Base-by-base conservation (phyloP, 2,329 filamentous ascomycete species). In the Tolypocladium album region DNA sequence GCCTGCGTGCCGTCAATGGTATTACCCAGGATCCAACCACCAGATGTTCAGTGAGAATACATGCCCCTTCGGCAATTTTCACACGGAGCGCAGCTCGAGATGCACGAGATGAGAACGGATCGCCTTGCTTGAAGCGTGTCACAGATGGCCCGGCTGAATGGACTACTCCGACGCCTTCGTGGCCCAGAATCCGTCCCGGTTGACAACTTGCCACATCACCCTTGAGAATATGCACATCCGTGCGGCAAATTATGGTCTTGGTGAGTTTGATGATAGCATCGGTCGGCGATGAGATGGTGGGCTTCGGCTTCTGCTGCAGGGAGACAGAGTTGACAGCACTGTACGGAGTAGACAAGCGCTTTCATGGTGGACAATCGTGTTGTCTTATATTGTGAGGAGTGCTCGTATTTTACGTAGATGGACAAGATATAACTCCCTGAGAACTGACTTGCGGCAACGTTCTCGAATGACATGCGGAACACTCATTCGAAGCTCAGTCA, bases 11-110 rank as follows among this genome's bases (percentile, higher is more conserved):
- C 81, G 63, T 82, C 78, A 24, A 78, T 74, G 0, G 71, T 72
- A 64, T 84, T 79, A 24, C 82, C 82, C 2, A 85, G 70, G 6
- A 77, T 73, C 82, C 82, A 84, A 4, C 82, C 81, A 34, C 80
- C 81, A 15, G 75, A 78, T 9, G 72, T 72, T 67, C 82, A 85
- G 63, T 82, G 79, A 36, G 78, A 79, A 61, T 74, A 72, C 76
- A 84, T 81, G 27, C 77, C 78, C 55, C 70, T 70, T 7, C 76
- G 75, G 63, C 82, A 84, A 67, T 77, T 80, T 24, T 72, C 70
- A 66, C 82, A 85, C 1, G 71, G 74, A 0, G 75, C 77, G 66
- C 82, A 85, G 58, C 75, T 75, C 1, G 74, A 78, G 61, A 84
- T 80, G 65, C 76, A 79, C 12, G 76, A 76, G 62, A 82, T 78